Evolutionary conservation across 768 basidiomycete genomes (phyloP).

Genomic region (Termitomyces sp.): DNA sequence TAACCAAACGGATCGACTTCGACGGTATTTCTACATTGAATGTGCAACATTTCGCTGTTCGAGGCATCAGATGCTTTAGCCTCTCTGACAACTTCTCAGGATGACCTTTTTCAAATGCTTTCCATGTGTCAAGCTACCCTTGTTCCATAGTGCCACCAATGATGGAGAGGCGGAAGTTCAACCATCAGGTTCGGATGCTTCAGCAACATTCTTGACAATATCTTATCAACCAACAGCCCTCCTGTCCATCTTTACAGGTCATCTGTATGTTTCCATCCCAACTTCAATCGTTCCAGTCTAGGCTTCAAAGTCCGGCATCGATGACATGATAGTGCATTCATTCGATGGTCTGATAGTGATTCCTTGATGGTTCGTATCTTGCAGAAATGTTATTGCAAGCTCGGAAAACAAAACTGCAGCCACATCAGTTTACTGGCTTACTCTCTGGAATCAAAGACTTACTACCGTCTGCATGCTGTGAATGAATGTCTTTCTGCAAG

Average conservation of each 20-base stretch:
- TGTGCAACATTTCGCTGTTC: background rate
- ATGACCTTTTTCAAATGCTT: background rate
- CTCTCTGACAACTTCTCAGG: background rate
- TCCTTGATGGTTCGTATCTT: background rate
- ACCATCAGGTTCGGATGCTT: background rate
- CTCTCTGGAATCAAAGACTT: too few relatives aligned
- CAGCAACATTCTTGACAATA: background rate
- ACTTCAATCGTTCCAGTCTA: background rate
- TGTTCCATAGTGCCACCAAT: background rate
- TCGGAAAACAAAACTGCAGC: background rate
- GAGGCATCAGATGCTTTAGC: background rate
- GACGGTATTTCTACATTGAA: too few relatives aligned
- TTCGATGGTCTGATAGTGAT: background rate
- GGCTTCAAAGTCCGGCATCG: background rate
- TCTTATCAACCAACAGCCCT: background rate
- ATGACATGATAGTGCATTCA: background rate
- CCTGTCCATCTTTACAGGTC: background rate
- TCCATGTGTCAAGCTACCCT: too few relatives aligned
- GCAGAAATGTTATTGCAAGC: background rate
- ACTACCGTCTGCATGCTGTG: too few relatives aligned
- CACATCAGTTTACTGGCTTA: background rate
- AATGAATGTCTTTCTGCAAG: too few relatives aligned
- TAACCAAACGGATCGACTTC: too few relatives aligned
- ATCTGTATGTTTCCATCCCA: background rate
- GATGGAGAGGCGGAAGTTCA: background rate